Evolutionary conservation across 2,329 filamentous ascomycete species (phyloP).

Genomic region (Emmonsiellopsis sp.): DNA sequence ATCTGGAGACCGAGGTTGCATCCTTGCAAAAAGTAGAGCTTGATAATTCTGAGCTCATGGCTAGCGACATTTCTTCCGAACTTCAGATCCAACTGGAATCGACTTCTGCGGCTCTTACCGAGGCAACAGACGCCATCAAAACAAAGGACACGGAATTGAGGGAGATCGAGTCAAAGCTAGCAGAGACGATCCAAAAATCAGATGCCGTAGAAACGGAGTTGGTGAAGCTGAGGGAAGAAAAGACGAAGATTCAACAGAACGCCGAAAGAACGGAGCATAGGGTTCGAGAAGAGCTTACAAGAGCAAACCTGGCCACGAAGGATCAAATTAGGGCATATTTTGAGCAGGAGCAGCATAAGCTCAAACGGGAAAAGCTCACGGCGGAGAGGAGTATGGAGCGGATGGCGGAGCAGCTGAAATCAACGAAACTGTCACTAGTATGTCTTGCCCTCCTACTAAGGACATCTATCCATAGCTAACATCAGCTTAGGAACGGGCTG

Average conservation of each 20-base stretch:
- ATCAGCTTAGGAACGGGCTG: neutral
- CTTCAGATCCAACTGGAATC: conserved; percentile 20
- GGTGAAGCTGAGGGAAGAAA: conserved; percentile 16
- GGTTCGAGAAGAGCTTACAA: conserved; percentile 23
- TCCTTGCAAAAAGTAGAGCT: conserved; percentile 14
- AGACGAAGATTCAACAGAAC: conserved; percentile 14
- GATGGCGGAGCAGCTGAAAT: conserved; percentile 15
- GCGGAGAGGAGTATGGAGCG: conserved; percentile 13
- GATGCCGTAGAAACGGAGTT: conserved; percentile 14
- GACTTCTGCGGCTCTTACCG: conserved; percentile 11
- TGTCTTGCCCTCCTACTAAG: neutral
- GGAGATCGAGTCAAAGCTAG: conserved; percentile 14
- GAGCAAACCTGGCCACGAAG: conserved; percentile 21
- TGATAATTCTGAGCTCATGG: conserved; percentile 4
- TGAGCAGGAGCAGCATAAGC: conserved; percentile 21
- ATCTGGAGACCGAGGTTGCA: conserved; percentile 18
- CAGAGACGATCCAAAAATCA: conserved; percentile 11
- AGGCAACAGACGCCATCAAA: conserved; percentile 11
- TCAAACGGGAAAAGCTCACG: conserved; percentile 19
- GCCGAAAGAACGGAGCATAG: conserved; percentile 15
- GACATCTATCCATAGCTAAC: conserved; percentile 1
- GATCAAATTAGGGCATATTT: conserved; percentile 21
- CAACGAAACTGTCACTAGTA: conserved; percentile 20
- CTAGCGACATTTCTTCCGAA: conserved; percentile 16
- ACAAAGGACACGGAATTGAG: conserved; percentile 15